A percentile compares a stretch with the other conserved stretches of the same genome.
These are phyloP conservation scores for Immersiella caudata DNA, from an alignment of 495 filamentous ascomycete species.

Conservation along the genomic window DNA sequence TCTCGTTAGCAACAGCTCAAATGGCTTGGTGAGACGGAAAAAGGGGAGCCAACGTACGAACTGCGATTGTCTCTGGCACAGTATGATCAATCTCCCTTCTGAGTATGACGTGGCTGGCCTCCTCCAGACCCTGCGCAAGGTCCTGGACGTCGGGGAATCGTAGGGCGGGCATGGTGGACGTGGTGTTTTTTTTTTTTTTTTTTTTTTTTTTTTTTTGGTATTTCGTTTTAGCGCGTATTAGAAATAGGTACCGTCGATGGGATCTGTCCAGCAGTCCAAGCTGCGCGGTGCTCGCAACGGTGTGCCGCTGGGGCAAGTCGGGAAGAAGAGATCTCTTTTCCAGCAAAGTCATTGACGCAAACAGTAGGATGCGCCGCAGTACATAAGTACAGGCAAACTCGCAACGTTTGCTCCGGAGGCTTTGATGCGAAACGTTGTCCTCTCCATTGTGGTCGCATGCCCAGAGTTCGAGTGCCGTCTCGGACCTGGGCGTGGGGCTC, in stretches of 20 bases:
- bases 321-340: not conserved
- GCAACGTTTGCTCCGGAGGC: not conserved
- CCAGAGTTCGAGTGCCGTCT: not conserved
- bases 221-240: not conserved
- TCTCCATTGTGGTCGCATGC: not conserved
- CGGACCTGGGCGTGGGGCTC: not conserved
- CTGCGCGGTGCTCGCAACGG: not conserved
- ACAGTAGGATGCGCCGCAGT: not conserved
- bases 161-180: not conserved
- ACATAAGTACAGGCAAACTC: not conserved
- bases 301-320: not conserved
- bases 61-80: not conserved
- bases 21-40: no score
- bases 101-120: not conserved
- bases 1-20: not conserved
- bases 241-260: not conserved
- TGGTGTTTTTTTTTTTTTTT: not conserved
- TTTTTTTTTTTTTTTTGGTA: not conserved
- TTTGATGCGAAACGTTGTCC: not conserved
- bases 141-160: not conserved
- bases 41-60: constrained; percentile 1
- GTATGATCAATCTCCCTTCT: constrained; percentile 1
- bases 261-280: not conserved
- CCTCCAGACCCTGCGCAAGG: not conserved
- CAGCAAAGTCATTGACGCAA: not conserved